Evolutionary conservation across 2,329 filamentous ascomycete genomes (phyloP), one percentile per base, ranked within the genome.

Genomic region (Exophiala sp.): DNA sequence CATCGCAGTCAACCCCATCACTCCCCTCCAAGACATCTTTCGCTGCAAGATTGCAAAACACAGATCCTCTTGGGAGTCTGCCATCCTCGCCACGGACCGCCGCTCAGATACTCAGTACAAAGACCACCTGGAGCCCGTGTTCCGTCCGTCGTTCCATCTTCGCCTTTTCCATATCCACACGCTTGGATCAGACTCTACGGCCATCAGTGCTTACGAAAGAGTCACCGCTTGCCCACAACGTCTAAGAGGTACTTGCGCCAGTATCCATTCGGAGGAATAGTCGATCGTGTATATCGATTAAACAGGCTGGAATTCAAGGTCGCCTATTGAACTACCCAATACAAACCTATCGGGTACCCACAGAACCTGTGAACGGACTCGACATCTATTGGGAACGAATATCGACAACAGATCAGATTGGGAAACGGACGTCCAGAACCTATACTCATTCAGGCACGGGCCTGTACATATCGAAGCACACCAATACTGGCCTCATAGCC

Each of bases 61-160:
- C 23, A 37, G 39, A 22, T 27, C 35, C 46, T 37, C 44, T 44
- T 27, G 11, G 44, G 41, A 27, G 29, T 39, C 35, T 24, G 13
- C 27, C 45, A 46, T 32, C 46, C 35, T 24, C 48, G 49, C 45
- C 52, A 52, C 48, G 44, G 49, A 46, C 52, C 52, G 48, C 52
- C 52, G 52, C 48, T 55, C 48, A 51, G 48, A 55, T 55, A 48
- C 48, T 51, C 48, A 51, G 41, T 55, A 52, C 52, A 55, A 55
- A 52, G 52, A 52, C 52, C 45, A 52, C 32, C 40, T 38, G 27
- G 38, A 38, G 40, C 48, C 41, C 48, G 52, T 55, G 48, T 52
- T 55, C 48, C 34, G 32, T 18, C 41, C 48, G 48, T 55, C 48
- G 52, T 42, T 46, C 41, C 42, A 38, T 49, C 46, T 42, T 53